Base-by-base conservation (phyloP, 345 rosid genomes). In the Lepidium aucheri region DNA sequence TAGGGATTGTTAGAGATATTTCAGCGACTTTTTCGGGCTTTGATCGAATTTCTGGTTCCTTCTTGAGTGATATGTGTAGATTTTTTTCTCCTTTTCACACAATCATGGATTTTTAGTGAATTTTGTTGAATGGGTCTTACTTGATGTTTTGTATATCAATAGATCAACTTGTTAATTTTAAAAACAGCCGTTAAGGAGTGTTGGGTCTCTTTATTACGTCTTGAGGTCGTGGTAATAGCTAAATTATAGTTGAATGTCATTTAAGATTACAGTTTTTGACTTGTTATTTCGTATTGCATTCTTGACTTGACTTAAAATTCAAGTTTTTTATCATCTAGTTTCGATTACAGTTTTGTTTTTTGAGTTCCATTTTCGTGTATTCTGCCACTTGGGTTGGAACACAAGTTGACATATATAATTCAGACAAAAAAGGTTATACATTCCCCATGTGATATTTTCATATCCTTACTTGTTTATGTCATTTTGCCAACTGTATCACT, bases 391-490 rank as follows among this genome's bases (percentile, higher is more conserved):
- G 45, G 22, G 4, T 40, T 8, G 9, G 28, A 28, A 28, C 9
- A 33, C 14, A 20, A 13, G 9, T 28, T 41, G 50, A 15, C 51
- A 58, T 58, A 13, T 22, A 15, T 24, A 39, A 59, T 58, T 24
- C 36, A 40, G 22, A 26, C 28, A 9, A 53, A 32, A 16, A 33
- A 4, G 8, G 24, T 34, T 15, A 13, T 8, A 14, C 55, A 28
- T 51, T 10, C 9, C 41, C 26, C 60, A 41, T 26, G 36, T 59
- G 49, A 59, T 30, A 14, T 42, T 42, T 41, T 24, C 38, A n/a
- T 61, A 54, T 43, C 28, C 49, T 78, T 69, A 69, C 24, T 26
- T 43, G 65, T 60, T 60, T 40, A 15, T 43, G 36, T 40, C 2
- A 40, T 32, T n/a, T 58, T n/a, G 5, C 50, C 45, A 24, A 42